Conservation (phyloP, 768 basidiomycete genomes). For the Panaeolus cyanescens region DNA sequence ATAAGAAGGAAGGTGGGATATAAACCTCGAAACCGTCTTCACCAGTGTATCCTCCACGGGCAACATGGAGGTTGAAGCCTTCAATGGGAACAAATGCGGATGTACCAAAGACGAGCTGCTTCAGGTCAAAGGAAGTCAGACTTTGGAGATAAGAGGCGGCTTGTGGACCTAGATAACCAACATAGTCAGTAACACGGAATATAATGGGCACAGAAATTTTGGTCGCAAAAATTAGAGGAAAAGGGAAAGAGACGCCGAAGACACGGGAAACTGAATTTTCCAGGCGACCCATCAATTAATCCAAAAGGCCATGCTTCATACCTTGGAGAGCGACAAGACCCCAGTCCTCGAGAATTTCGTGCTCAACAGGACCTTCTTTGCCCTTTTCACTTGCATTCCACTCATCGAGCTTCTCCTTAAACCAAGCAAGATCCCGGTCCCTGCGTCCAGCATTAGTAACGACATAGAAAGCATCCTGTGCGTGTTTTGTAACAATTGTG, state of each 20-base stretch:
- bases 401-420: slow-evolving; percentile 61
- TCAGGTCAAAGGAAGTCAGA: slow-evolving; percentile 74
- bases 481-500: slow-evolving; percentile 87
- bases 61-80: slow-evolving; percentile 81
- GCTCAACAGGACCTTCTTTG: slow-evolving; percentile 66
- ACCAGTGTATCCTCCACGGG: slow-evolving; percentile 95
- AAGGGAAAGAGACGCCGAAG: no score
- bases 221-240: no score
- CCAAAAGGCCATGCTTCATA: slow-evolving; percentile 26
- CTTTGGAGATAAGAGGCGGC: slow-evolving; percentile 79
- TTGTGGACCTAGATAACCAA: slow-evolving; percentile 69
- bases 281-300: no score
- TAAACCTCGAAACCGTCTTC: slow-evolving; percentile 96
- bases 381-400: slow-evolving; percentile 72
- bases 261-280: no score
- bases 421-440: slow-evolving; percentile 80
- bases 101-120: slow-evolving; percentile 78
- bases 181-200: no score
- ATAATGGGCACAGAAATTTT: no score
- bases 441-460: slow-evolving; percentile 95
- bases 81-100: slow-evolving; percentile 81
- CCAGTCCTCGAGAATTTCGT: slow-evolving; percentile 81
- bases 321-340: slow-evolving; percentile 93
- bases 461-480: slow-evolving; percentile 81
- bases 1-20: slow-evolving; percentile 4